Evolutionary conservation across 495 filamentous ascomycete species (phyloP).

Genomic region (Trichoderma gamsii): DNA sequence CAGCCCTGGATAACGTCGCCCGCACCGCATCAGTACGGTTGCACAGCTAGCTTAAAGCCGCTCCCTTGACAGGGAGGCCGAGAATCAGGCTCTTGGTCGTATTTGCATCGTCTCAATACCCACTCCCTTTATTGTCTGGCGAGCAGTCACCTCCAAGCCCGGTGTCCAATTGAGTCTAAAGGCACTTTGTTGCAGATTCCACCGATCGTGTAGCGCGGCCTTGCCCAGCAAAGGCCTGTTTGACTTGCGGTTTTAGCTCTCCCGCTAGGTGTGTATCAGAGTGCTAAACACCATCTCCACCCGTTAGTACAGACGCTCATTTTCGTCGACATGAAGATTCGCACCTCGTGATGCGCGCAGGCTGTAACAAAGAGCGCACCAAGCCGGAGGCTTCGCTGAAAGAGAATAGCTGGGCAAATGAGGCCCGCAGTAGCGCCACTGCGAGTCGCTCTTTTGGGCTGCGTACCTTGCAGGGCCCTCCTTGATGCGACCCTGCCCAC

Average conservation of each 20-base stretch:
- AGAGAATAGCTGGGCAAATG: constrained; percentile 2
- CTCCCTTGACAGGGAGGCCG: constrained; percentile 3
- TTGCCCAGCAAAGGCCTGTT: neutral
- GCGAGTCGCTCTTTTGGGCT: constrained; percentile 2
- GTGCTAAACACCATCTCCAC: neutral
- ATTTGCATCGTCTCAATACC: neutral
- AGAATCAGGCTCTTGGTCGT: neutral
- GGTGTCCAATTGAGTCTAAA: constrained; percentile 3
- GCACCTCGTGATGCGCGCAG: neutral
- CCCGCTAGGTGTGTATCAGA: constrained; percentile 5
- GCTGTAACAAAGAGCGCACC: constrained; percentile 11
- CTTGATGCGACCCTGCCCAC: neutral
- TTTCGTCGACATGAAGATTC: constrained; percentile 1
- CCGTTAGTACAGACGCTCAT: neutral
- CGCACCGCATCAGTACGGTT: neutral
- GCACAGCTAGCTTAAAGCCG: neutral
- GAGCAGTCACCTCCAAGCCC: neutral
- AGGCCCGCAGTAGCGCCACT: constrained; percentile 10
- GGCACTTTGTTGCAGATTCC: neutral
- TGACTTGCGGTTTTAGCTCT: neutral
- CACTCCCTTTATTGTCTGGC: constrained; percentile 1
- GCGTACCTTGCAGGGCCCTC: constrained; percentile 5
- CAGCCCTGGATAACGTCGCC: neutral
- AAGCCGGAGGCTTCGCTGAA: constrained; percentile 7
- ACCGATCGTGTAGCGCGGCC: neutral